Evolutionary conservation across 768 basidiomycete genomes (phyloP).

Genomic region (Macrolepiota dolichaula): DNA sequence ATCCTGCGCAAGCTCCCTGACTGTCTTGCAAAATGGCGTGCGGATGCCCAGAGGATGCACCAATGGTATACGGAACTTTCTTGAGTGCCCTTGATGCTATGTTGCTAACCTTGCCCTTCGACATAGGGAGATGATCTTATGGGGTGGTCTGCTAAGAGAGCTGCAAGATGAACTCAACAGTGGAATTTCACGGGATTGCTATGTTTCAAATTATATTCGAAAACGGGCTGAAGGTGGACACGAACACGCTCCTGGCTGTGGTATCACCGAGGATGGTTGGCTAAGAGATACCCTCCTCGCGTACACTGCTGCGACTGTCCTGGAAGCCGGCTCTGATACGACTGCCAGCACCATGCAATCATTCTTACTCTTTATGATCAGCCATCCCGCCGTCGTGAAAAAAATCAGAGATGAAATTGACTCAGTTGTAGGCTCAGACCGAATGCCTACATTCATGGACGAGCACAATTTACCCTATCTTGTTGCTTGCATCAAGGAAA

Average conservation of each 20-base stretch:
- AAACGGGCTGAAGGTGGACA: constrained; percentile 20
- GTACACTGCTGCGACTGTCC: constrained; percentile 24
- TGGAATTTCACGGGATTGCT: constrained; percentile 18
- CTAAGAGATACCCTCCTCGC: constrained; percentile 25
- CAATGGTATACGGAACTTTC: constrained; percentile 17
- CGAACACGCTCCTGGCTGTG: constrained; percentile 21
- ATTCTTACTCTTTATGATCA: constrained; percentile 25
- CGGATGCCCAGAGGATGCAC: constrained; percentile 22
- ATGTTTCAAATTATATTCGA: constrained; percentile 20
- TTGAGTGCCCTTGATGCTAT: not conserved
- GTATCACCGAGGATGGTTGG: constrained; percentile 25
- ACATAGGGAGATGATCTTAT: constrained; percentile 23
- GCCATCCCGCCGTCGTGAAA: constrained; percentile 20
- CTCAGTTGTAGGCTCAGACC: constrained; percentile 19
- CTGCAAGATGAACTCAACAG: constrained; percentile 18
- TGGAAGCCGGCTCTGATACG: constrained; percentile 29
- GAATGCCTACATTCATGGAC: constrained; percentile 25
- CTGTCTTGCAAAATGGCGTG: constrained; percentile 22
- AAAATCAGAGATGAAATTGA: constrained; percentile 27
- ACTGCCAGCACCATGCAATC: constrained; percentile 22
- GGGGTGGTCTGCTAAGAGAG: constrained; percentile 23
- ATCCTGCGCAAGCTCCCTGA: constrained; percentile 23
- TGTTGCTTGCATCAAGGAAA: constrained; percentile 23
- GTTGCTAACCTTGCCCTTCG: not conserved
- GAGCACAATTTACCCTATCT: constrained; percentile 19